These are phyloP conservation scores for Metrosideros polymorpha DNA, from an alignment of 441 rosid species.

Conservation along the genomic window DNA sequence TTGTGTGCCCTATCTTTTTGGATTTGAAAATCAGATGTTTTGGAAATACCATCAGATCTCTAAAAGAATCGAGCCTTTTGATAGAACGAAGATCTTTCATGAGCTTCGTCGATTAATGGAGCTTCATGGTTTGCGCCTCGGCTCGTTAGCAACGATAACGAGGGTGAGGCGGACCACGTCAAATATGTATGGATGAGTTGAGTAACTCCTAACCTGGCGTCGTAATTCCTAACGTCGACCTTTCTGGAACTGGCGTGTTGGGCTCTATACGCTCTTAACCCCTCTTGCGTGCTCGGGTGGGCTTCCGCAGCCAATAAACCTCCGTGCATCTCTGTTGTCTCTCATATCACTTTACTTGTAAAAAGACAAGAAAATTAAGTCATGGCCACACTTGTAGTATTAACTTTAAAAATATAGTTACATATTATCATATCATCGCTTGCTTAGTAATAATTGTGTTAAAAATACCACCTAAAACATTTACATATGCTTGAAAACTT, in stretches of 20 bases:
- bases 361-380: neutral
- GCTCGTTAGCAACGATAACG: no score
- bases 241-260: neutral
- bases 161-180: no score
- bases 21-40: neutral
- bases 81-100: neutral
- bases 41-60: neutral
- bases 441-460: neutral
- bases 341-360: no score
- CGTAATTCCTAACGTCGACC: no score
- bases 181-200: no score
- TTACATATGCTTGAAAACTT: no score
- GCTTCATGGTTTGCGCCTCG: no score
- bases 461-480: neutral
- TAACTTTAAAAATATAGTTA: no score
- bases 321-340: neutral
- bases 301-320: neutral
- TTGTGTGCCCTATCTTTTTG: neutral
- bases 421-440: neutral
- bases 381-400: neutral
- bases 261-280: neutral
- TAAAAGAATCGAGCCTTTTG: neutral
- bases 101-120: no score
- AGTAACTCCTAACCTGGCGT: no score
- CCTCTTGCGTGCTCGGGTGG: neutral